phyloP scores from a whole-genome alignment of 75 land plant genomes.

The Cryptomeria japonica region DNA sequence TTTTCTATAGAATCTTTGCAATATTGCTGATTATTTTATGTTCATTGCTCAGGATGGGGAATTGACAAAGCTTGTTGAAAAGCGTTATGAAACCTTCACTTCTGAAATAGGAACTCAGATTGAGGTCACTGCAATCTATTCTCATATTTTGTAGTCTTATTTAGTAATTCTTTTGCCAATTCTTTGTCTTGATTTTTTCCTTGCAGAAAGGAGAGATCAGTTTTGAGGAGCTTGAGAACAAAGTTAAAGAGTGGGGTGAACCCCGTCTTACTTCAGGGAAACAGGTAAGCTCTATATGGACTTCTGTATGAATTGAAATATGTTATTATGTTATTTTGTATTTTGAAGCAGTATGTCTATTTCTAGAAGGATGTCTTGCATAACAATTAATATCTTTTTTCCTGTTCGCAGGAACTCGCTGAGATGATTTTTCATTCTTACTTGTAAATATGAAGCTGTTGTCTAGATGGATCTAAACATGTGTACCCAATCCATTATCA shows the following conservation, averaged over 20 bases:
- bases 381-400: not conserved
- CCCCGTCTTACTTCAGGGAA: constrained; percentile 82
- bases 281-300: constrained; percentile 49
- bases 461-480: not conserved
- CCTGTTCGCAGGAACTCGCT: constrained; percentile 78
- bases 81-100: constrained; percentile 82
- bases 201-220: constrained; percentile 77
- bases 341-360: not conserved
- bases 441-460: constrained; percentile 13
- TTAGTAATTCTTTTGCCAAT: not conserved
- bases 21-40: constrained; percentile 5
- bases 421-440: constrained; percentile 89
- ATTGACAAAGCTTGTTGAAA: constrained; percentile 71
- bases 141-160: not conserved
- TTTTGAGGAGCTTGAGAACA: constrained; percentile 88
- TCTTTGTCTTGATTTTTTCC: not conserved
- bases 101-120: constrained; percentile 71
- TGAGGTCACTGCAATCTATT: constrained; percentile 48
- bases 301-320: not conserved
- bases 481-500: not conserved
- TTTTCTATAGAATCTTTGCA: not conserved
- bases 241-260: constrained; percentile 80
- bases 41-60: constrained; percentile 65
- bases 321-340: not conserved
- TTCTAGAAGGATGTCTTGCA: not conserved